A percentile compares a stretch with the other conserved stretches of the same genome.
These are phyloP conservation scores for Zopfochytrium polystomum DNA, from an alignment of 371 early-diverging fungal genomes.

Conservation along the genomic window DNA sequence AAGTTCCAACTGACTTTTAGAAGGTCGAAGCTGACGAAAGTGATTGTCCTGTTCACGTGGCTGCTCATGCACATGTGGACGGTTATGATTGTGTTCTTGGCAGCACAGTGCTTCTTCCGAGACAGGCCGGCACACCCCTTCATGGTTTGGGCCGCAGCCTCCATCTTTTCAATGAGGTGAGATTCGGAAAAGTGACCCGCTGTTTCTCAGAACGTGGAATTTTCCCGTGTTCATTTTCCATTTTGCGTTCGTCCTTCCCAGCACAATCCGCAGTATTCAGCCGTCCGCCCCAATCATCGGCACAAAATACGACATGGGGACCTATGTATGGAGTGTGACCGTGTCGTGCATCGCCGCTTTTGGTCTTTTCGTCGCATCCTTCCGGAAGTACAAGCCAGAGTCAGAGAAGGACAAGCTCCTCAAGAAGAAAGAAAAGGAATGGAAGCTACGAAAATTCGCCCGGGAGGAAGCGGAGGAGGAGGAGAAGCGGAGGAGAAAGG, in stretches of 20 bases:
- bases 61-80: neutral
- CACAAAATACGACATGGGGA: neutral
- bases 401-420: neutral
- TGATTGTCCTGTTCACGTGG: neutral
- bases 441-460: neutral
- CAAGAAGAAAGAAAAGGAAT: slow-evolving; percentile 2
- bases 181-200: neutral
- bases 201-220: neutral
- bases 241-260: neutral
- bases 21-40: neutral
- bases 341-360: neutral
- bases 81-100: neutral
- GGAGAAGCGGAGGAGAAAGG: neutral
- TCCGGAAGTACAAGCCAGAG: neutral
- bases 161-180: slow-evolving; percentile 2
- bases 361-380: neutral
- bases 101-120: neutral
- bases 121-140: neutral
- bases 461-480: slow-evolving; percentile 1
- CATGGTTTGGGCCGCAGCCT: slow-evolving; percentile 1
- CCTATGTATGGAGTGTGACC: neutral
- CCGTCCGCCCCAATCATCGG: neutral
- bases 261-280: slow-evolving; percentile 1
- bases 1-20: neutral
- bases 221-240: neutral